A percentile compares a stretch with the other conserved stretches of the same genome.
Evolutionary conservation across 768 basidiomycete species (phyloP).

Genomic region (Hortiboletus flavorubellus): DNA sequence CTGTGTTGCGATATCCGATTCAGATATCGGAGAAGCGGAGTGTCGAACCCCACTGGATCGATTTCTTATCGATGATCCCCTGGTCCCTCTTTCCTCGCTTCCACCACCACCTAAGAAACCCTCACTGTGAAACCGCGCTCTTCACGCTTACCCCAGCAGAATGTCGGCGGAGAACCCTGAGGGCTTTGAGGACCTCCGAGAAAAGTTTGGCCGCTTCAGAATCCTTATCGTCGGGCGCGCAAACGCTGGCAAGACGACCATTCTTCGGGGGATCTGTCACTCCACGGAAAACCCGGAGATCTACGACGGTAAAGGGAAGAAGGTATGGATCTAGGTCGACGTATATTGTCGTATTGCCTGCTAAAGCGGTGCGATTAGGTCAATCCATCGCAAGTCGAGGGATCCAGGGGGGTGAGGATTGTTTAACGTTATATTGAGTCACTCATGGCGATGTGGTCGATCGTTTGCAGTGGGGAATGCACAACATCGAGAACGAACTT

Average conservation of each 20-base stretch:
- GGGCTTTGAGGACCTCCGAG: neutral
- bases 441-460: neutral
- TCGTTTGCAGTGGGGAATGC: neutral
- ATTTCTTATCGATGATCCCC: no score
- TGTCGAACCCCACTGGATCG: no score
- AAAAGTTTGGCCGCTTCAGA: neutral
- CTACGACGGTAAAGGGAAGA: neutral
- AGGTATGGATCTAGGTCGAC: neutral
- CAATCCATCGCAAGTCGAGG: neutral
- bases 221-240: neutral
- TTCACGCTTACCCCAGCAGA: neutral
- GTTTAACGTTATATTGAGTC: neutral
- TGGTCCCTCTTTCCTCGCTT: neutral
- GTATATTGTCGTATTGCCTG: neutral
- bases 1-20: no score
- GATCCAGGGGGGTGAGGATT: neutral
- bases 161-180: neutral
- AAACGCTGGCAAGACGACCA: neutral
- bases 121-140: neutral
- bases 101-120: neutral
- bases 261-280: neutral
- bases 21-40: no score
- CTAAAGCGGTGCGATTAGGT: neutral
- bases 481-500: neutral
- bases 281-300: neutral